Evolutionary conservation across 139 green algal genomes (phyloP).

Genomic region (Ettlia oleoabundans): DNA sequence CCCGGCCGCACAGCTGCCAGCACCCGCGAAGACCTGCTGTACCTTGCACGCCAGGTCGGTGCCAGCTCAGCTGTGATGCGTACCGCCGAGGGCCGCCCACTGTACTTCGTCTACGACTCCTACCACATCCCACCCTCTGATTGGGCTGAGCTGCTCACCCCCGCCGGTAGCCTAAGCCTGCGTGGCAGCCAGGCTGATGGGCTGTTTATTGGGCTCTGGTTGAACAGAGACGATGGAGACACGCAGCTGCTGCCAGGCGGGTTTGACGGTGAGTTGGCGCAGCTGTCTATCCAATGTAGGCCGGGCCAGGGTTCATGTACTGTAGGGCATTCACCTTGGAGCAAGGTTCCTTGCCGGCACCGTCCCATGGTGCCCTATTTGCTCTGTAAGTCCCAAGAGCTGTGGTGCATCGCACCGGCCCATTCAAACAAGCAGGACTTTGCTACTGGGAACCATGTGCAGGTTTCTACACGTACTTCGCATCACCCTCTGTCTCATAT

Average conservation of each 20-base stretch:
- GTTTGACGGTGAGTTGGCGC: too few relatives aligned
- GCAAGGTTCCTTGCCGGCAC: too few relatives aligned
- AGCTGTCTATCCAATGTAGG: too few relatives aligned
- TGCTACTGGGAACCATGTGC: too few relatives aligned
- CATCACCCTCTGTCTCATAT: neutral
- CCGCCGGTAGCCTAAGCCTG: neutral
- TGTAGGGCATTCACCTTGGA: too few relatives aligned
- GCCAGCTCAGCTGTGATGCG: neutral
- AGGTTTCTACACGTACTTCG: constrained; percentile 26
- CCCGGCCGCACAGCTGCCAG: neutral
- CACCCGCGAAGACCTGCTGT: constrained; percentile 1
- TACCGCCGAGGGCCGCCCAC: too few relatives aligned
- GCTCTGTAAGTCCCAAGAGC: too few relatives aligned
- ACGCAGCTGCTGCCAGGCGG: constrained; percentile 7
- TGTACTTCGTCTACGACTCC: neutral
- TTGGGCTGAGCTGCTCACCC: constrained; percentile 14
- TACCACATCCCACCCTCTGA: constrained; percentile 3
- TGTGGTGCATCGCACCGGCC: too few relatives aligned
- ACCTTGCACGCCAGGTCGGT: constrained; percentile 6
- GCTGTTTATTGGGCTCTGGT: constrained; percentile 24
- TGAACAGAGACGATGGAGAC: constrained; percentile 5
- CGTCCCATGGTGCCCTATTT: too few relatives aligned
- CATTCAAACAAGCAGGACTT: too few relatives aligned
- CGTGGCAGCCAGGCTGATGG: constrained; percentile 5
- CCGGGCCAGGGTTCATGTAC: too few relatives aligned